A percentile compares a stretch with the other conserved stretches of the same genome.
Conservation (phyloP, 2,329 filamentous ascomycete genomes). For the Penicillium italicum region DNA sequence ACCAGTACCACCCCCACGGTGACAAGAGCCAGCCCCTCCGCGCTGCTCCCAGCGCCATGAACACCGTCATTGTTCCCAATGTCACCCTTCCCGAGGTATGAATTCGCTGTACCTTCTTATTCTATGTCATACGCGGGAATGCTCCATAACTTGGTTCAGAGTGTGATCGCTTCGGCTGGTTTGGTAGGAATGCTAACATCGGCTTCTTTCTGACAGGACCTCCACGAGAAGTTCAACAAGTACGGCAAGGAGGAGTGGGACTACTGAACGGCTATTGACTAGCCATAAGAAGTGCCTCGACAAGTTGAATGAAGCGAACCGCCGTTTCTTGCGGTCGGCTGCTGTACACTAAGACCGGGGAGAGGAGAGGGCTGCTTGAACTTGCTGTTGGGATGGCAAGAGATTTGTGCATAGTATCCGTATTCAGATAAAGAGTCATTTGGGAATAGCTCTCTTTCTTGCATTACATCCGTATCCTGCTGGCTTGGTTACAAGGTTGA, state of each 20-base stretch:
- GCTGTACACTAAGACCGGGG: slow-evolving; percentile 33
- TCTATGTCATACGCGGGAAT: neutral
- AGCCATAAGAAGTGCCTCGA: slow-evolving; percentile 9
- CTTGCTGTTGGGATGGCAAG: slow-evolving; percentile 24
- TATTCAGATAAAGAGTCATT: slow-evolving; percentile 31
- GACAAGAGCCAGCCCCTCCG: slow-evolving; percentile 70
- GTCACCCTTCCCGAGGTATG: slow-evolving; percentile 85
- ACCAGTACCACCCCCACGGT: slow-evolving; percentile 81
- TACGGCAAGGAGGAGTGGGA: slow-evolving; percentile 91
- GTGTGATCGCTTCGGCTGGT: neutral
- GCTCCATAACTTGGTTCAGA: neutral
- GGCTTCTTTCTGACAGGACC: slow-evolving; percentile 53
- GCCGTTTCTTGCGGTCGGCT: slow-evolving; percentile 18
- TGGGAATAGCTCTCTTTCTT: slow-evolving; percentile 29
- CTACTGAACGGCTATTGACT: slow-evolving; percentile 29
- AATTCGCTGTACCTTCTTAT: neutral
- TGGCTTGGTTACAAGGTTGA: neutral
- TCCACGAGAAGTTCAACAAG: slow-evolving; percentile 99
- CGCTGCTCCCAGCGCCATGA: slow-evolving; percentile 91
- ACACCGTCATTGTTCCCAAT: slow-evolving; percentile 89
- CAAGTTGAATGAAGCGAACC: slow-evolving; percentile 16
- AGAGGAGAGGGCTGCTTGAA: slow-evolving; percentile 23
- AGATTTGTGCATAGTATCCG: slow-evolving; percentile 35
- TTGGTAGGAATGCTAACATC: slow-evolving; percentile 7
- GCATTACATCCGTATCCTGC: neutral